A percentile compares a stretch with the other conserved stretches of the same genome.
phyloP scores from a whole-genome alignment of 2,329 filamentous ascomycete genomes.

The Coniochaeta hoffmannii region DNA sequence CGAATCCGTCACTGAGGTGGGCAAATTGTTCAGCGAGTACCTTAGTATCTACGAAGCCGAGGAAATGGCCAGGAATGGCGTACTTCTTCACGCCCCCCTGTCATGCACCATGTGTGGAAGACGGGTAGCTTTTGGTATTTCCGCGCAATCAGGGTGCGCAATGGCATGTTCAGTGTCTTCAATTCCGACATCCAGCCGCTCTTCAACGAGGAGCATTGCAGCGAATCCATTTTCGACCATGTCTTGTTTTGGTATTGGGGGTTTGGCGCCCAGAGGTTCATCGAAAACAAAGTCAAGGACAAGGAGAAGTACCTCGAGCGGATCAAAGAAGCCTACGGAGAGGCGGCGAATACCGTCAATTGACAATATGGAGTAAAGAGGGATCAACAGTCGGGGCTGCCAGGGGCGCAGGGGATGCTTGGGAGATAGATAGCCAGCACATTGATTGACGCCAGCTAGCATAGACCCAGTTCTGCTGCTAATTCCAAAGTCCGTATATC shows the following conservation, averaged over 20 bases:
- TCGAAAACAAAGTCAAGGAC: background rate
- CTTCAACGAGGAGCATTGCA: conserved; percentile 11
- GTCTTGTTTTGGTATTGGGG: conserved; percentile 2
- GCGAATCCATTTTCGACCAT: background rate
- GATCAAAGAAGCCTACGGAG: too few relatives aligned
- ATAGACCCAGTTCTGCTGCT: too few relatives aligned
- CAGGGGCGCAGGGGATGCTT: too few relatives aligned
- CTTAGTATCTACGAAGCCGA: conserved; percentile 9
- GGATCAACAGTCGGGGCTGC: too few relatives aligned
- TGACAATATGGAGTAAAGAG: too few relatives aligned
- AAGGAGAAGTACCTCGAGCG: background rate
- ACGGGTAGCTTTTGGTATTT: conserved; percentile 15
- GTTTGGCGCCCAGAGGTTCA: background rate
- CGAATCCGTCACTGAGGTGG: background rate
- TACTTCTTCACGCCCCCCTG: background rate
- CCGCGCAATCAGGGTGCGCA: conserved; percentile 10
- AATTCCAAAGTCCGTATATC: too few relatives aligned
- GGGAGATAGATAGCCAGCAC: too few relatives aligned
- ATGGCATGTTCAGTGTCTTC: conserved; percentile 14
- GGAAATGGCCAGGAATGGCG: conserved; percentile 5
- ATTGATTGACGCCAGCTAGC: too few relatives aligned
- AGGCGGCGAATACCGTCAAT: too few relatives aligned
- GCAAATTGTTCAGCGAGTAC: conserved; percentile 6
- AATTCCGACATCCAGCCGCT: conserved; percentile 11
- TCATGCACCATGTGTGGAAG: conserved; percentile 2